Evolutionary conservation across 192 early-diverging fungal genomes (phyloP).

Genomic region (Polychytrium aggregatum): DNA sequence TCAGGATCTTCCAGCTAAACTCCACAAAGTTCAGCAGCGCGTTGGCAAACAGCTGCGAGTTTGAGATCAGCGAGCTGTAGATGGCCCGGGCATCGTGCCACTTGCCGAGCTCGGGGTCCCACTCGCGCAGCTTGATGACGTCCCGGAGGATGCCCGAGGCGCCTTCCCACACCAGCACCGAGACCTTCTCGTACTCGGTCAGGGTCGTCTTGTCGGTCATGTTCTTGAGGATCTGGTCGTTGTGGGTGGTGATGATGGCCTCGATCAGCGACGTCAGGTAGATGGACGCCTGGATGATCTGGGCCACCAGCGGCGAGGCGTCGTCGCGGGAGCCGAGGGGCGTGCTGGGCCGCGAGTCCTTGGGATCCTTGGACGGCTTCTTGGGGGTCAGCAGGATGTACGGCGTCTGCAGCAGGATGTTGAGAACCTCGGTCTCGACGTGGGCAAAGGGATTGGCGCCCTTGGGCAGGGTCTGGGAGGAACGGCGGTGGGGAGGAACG

Average conservation of each 20-base stretch:
- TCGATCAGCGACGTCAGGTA: slow-evolving; percentile 12
- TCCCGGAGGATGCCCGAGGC: slow-evolving; percentile 8
- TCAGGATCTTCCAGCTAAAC: slow-evolving; percentile 7
- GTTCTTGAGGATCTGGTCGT: slow-evolving; percentile 3
- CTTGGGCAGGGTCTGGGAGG: not conserved
- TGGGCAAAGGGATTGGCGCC: slow-evolving; percentile 10
- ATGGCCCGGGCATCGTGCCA: slow-evolving; percentile 1
- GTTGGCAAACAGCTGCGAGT: slow-evolving; percentile 3
- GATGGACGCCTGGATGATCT: slow-evolving; percentile 9
- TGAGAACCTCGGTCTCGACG: slow-evolving; percentile 11
- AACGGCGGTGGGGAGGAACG: too few relatives aligned
- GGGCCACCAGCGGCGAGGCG: slow-evolving; percentile 4
- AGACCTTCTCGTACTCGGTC: slow-evolving; percentile 8
- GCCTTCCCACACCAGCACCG: slow-evolving; percentile 12
- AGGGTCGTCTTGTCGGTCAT: slow-evolving; percentile 3
- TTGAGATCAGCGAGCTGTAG: slow-evolving; percentile 2
- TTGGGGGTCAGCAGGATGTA: slow-evolving; percentile 3
- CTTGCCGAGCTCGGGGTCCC: slow-evolving; percentile 4
- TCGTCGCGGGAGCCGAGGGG: not conserved
- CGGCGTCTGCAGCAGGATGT: slow-evolving; percentile 14
- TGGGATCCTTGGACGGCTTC: too few relatives aligned
- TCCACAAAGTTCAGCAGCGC: slow-evolving; percentile 5
- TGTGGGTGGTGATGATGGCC: slow-evolving; percentile 9
- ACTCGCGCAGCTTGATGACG: slow-evolving; percentile 10
- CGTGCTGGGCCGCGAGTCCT: too few relatives aligned